Base-by-base conservation (phyloP, 1,139 yeast species). In the Candida sp. region DNA sequence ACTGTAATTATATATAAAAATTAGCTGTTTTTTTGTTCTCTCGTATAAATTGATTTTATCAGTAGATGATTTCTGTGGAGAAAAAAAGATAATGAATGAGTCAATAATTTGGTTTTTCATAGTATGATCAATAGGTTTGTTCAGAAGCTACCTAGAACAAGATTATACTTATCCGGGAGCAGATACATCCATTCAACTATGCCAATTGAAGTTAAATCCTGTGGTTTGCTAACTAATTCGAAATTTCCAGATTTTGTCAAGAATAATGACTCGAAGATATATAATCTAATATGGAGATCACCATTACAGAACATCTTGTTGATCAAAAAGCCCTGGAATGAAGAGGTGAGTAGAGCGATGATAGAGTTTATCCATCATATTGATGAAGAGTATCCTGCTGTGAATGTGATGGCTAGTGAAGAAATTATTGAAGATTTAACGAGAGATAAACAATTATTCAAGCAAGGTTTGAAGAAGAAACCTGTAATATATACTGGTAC, bases 261-360 rank as follows among this genome's bases (percentile, higher is more conserved):
- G n/a, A 25, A 32, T n/a, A 29, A 78, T 2, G 73, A 72, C 43
- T 70, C 79, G 29, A 77, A 77, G 50, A 62, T 78, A 23, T 75
- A 73, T 51, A 70, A 75, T 36, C 54, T 81, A 35, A 63, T 72
- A 22, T 82, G 73, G 78, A 47, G 63, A 29, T 44, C 55, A 9
- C 81, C 82, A 1, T 77, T 88, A 11, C 77, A 80, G 48, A 91
- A 91, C 59, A 78, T 91, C 7, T 77, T 84, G 47, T 72, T 91
- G 35, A 87, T 88, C 36, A 90, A 89, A 61, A 91, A 91, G 60
- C 97, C 97, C 1, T 82, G 89, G 84, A 80, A 87, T 44, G 62
- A 68, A 3, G 66, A 70, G 7, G 95, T 88, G 1, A 72, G 84
- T 11, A 68, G 71, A 15, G 90, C 95, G 6, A 79, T 84, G 78